Conservation (phyloP, 2,329 filamentous ascomycete genomes). For the Fusarium austroafricanum region DNA sequence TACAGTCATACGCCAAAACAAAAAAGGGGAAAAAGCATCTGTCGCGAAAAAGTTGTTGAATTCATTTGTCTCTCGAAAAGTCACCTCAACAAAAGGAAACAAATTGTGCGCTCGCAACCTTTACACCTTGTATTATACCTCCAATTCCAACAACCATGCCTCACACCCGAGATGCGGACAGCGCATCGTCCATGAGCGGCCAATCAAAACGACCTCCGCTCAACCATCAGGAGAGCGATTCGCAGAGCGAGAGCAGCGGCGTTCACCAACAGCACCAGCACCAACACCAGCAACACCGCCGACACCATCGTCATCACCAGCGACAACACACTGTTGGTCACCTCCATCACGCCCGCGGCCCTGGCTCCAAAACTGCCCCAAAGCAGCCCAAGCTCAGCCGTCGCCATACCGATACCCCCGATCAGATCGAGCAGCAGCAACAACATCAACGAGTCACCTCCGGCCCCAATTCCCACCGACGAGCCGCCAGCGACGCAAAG, state of each 20-base stretch:
- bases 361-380: slow-evolving; percentile 62
- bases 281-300: slow-evolving; percentile 48
- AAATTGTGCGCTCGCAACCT: slow-evolving; percentile 13
- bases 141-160: slow-evolving; percentile 51
- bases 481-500: slow-evolving; percentile 63
- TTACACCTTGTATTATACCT: slow-evolving; percentile 24
- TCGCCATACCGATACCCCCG: slow-evolving; percentile 56
- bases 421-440: slow-evolving; percentile 47
- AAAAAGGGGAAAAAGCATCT: slow-evolving; percentile 8
- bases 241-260: slow-evolving; percentile 48
- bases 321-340: slow-evolving; percentile 52
- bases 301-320: slow-evolving; percentile 50
- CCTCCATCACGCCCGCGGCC: slow-evolving; percentile 63
- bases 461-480: slow-evolving; percentile 56
- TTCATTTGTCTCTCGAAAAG: slow-evolving; percentile 10
- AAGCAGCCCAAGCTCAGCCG: slow-evolving; percentile 61
- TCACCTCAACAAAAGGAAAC: background rate
- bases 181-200: slow-evolving; percentile 59
- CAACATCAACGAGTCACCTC: slow-evolving; percentile 34
- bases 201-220: slow-evolving; percentile 67
- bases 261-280: slow-evolving; percentile 49
- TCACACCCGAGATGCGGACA: slow-evolving; percentile 61
- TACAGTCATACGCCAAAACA: slow-evolving; percentile 23
- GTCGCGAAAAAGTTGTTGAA: background rate
- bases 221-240: slow-evolving; percentile 52